Base-by-base conservation (phyloP, 441 rosid genomes). In the Brassica hybrid region DNA sequence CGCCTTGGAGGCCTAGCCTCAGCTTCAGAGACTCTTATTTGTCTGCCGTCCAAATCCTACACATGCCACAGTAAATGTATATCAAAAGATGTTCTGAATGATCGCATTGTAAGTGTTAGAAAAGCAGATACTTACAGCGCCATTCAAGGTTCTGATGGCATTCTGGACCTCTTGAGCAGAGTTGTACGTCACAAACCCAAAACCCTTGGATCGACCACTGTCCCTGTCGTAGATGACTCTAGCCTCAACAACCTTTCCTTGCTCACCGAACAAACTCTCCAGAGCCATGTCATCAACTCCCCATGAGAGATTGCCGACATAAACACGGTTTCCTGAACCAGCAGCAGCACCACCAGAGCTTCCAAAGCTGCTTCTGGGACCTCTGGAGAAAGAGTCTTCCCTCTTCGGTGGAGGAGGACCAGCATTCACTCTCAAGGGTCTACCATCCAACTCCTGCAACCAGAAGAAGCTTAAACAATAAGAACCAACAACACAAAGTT, bases 291-390 rank as follows among this genome's bases (percentile, higher is more conserved):
- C 89, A 81, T 94, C 97, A 17, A 94, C 96, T 65, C 83, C 88
- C 97, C 98, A 94, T 7, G 97, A 87, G 25, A 94, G 94, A 79
- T 94, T 94, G 19, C 98, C 97, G 1, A 94, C 96, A 17, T 88
- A 86, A 41, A 89, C 76, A 64, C 96, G 89, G 83, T 87, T 89
- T 6, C 74, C 75, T 17, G 73, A 61, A 50, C 74, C 74, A 30
- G 79, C 50, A 14, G 11, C 17, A 1, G 9, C 13, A 6, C 60
- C 72, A 59, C 79, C 79, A 0, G 82, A 75, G 73, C 84, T 43
- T 61, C 79, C 86, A 75, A 56, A 78, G 74, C 78, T 79, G 43
- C 77, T 83, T 23, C 94, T 73, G 1, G 83, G 73, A 38, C 84
- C 85, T 82, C 89, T 83, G 5, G 88, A 66, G 66, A 80, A 80